These are phyloP conservation scores for Nymphaea thermarum DNA, from an alignment of 164 flowering plant genomes.

Conservation along the genomic window DNA sequence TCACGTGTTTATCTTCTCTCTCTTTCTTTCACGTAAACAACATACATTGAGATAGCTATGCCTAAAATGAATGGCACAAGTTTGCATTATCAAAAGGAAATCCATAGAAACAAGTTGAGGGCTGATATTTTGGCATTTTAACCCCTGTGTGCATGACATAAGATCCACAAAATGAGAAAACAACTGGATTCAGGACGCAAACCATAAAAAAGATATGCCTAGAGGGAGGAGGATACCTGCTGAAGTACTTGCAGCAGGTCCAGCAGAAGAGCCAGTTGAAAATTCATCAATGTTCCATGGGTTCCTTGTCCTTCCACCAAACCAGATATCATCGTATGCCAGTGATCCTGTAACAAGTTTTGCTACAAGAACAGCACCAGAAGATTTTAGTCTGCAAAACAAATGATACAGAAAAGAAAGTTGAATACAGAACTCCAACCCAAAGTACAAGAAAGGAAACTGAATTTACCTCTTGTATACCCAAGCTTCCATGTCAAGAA, in stretches of 20 bases:
- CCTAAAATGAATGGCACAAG: no score
- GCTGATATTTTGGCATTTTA: no score
- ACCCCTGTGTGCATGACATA: no score
- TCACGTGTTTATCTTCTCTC: no score
- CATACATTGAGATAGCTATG: no score
- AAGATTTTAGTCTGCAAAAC: slow-evolving; percentile 49
- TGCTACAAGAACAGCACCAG: slow-evolving; percentile 84
- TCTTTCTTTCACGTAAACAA: no score
- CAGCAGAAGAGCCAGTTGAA: slow-evolving; percentile 92
- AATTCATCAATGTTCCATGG: slow-evolving; percentile 96
- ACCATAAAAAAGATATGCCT: not conserved
- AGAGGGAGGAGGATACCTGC: slow-evolving; percentile 39
- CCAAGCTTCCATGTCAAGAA: slow-evolving; percentile 84
- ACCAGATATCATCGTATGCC: slow-evolving; percentile 95
- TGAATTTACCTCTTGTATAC: slow-evolving; percentile 62
- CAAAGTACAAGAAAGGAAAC: not conserved
- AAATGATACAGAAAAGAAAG: not conserved
- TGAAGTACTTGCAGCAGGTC: slow-evolving; percentile 85
- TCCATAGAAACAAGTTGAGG: no score
- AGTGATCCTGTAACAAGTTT: slow-evolving; percentile 87
- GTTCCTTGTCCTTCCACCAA: slow-evolving; percentile 91
- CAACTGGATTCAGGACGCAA: not conserved
- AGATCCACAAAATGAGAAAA: no score
- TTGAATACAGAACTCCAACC: not conserved
- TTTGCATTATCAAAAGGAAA: no score